Conservation (phyloP, 1,139 yeast genomes). For the Lipomyces yarrowii region DNA sequence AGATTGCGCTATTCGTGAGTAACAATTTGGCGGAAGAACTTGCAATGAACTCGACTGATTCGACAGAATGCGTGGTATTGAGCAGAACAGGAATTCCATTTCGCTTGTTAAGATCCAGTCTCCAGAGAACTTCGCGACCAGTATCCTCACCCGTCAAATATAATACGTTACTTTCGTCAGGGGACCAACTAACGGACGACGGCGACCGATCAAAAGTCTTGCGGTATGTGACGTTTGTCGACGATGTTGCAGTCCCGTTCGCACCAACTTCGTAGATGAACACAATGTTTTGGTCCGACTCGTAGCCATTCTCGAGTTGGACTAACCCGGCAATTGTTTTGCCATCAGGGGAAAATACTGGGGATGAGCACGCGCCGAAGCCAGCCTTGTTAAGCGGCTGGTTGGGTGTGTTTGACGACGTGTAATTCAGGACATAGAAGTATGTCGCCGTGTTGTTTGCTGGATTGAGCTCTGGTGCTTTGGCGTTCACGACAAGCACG, state of each 20-base stretch:
- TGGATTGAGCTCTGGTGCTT: conserved; percentile 33
- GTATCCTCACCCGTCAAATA: conserved; percentile 26
- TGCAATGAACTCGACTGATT: conserved; percentile 11
- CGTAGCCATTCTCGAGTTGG: conserved; percentile 32
- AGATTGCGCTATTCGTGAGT: conserved; percentile 19
- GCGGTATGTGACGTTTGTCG: conserved; percentile 16
- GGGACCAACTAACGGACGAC: conserved; percentile 27
- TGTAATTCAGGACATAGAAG: conserved; percentile 29
- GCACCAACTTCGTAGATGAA: conserved; percentile 27
- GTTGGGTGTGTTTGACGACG: conserved; percentile 9
- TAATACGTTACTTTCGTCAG: conserved; percentile 18
- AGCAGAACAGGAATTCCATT: conserved; percentile 18
- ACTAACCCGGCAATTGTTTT: conserved; percentile 30
- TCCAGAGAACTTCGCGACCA: conserved; percentile 28
- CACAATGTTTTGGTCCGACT: conserved; percentile 31
- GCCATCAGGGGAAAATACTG: conserved; percentile 34
- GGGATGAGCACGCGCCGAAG: conserved; percentile 31
- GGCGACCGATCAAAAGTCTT: conserved; percentile 32
- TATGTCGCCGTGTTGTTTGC: conserved; percentile 34
- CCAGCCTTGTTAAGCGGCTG: conserved; percentile 27
- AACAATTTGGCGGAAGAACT: conserved; percentile 17
- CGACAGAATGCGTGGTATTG: conserved; percentile 27
- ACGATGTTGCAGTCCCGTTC: conserved; percentile 20
- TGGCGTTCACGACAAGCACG: conserved; percentile 29
- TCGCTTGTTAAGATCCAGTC: conserved; percentile 11